Evolutionary conservation across 768 basidiomycete genomes (phyloP), one percentile per base, ranked within the genome.

Genomic region (Mycena pura): DNA sequence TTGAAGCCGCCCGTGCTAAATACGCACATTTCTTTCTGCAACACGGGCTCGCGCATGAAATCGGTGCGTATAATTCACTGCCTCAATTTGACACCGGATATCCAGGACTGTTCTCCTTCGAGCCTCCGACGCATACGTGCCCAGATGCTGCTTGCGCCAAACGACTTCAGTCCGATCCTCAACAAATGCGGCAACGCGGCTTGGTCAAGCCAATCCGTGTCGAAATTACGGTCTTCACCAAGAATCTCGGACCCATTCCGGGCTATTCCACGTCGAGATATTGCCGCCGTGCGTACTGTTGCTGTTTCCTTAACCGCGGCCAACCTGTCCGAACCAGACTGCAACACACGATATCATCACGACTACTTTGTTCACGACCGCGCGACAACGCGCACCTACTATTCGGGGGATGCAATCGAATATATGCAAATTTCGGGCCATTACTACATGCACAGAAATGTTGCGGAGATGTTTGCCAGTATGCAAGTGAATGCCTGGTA

Each of bases 221-320:
- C 17, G n/a, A 21, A 6, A 40, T 60, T 34, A 60, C 59, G 2
- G 24, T 60, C 13, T 60, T 60, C 34, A 60, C 59, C 24, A 60
- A 53, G 43, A 44, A 60, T 11, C 47, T 60, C 31, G 59, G 59
- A 14, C 28, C 29, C 14, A 22, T 60, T 9, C 59, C 59, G 22
- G 51, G 43, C 17, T 60, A 38, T 24, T 43, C 49, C 5, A 53
- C 59, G 1, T 60, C 59, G 4, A 50, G 44, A 3, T 46, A 60
- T 15, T 76, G 51, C 29, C 59, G 45, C 1, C 6, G 57, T 60
- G 25, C 39, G 49, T n/a, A n/a, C n/a, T n/a, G n/a, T n/a, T n/a
- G 1, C 9, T 3, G 9, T 22, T 15, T 38, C 3, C 5, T 10
- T 32, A 7, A 1, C 11, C 19, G 13, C 17, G 3, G 9, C 3